phyloP scores from a whole-genome alignment of 2,329 filamentous ascomycete genomes.

The Ophiostoma sp. region DNA sequence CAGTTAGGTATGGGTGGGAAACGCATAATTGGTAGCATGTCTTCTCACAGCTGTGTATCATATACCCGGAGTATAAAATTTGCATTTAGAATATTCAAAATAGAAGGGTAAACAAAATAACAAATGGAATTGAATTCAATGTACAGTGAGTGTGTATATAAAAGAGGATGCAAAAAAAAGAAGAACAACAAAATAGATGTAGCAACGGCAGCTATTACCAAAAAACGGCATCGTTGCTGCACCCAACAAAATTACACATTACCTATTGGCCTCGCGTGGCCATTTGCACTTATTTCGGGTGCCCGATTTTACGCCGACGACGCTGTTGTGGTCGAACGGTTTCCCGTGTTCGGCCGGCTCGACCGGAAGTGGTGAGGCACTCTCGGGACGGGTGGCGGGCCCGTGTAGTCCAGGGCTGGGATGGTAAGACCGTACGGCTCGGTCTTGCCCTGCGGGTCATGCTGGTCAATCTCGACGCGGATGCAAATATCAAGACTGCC shows the following conservation, averaged over 20 bases:
- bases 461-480: slow-evolving; percentile 83
- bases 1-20: not conserved
- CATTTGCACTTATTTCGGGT: not conserved
- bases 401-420: slow-evolving; percentile 58
- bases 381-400: slow-evolving; percentile 27
- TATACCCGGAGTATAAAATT: slow-evolving; percentile 23
- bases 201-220: not conserved
- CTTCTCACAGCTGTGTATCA: slow-evolving; percentile 10
- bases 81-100: slow-evolving; percentile 17
- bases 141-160: not conserved
- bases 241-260: not conserved
- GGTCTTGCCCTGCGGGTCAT: slow-evolving; percentile 76
- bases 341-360: slow-evolving; percentile 24
- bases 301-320: slow-evolving; percentile 10
- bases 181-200: not conserved
- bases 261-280: not conserved
- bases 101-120: not conserved
- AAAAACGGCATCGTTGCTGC: no score
- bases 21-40: not conserved
- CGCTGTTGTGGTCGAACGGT: slow-evolving; percentile 19
- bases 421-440: slow-evolving; percentile 82
- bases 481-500: slow-evolving; percentile 76
- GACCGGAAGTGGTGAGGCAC: slow-evolving; percentile 27
- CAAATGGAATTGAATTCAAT: not conserved
- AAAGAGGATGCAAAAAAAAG: not conserved